Percentiles rank a stretch among this genome's conserved stretches.
Evolutionary conservation across 495 filamentous ascomycete species (phyloP).

Genomic region (Daldinia childiae): DNA sequence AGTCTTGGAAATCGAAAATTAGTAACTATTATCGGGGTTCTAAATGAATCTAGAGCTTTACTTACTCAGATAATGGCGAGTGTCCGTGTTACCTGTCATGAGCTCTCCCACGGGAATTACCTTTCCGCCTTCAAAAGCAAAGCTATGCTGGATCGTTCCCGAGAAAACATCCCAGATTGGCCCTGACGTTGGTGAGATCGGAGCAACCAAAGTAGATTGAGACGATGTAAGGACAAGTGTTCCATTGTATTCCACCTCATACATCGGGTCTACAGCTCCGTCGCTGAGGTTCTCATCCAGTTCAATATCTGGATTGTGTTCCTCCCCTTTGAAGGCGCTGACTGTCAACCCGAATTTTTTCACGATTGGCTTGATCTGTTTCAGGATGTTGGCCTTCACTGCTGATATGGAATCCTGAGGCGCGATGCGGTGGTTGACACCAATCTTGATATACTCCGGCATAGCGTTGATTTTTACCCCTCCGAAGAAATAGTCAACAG

Average conservation of each 20-base stretch:
- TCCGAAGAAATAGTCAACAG: constrained; percentile 52
- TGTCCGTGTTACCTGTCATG: constrained; percentile 77
- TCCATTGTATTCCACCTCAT: constrained; percentile 63
- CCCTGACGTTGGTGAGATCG: constrained; percentile 65
- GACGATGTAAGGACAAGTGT: constrained; percentile 57
- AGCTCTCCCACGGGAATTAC: constrained; percentile 69
- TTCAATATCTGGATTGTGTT: constrained; percentile 52
- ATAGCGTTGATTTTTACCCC: constrained; percentile 70
- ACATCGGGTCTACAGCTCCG: constrained; percentile 58
- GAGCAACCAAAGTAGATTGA: constrained; percentile 60
- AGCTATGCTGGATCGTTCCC: constrained; percentile 69
- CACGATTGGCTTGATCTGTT: constrained; percentile 61
- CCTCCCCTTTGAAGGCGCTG: constrained; percentile 54
- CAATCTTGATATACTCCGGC: constrained; percentile 67
- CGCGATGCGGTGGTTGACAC: constrained; percentile 72
- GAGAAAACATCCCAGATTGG: constrained; percentile 60
- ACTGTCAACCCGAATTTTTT: constrained; percentile 64
- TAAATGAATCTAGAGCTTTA: constrained; percentile 52
- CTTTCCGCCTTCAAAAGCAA: constrained; percentile 60
- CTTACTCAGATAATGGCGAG: constrained; percentile 59
- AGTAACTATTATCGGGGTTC: constrained; percentile 55
- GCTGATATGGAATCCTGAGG: constrained; percentile 63
- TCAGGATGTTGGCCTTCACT: constrained; percentile 60
- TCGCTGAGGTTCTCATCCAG: constrained; percentile 21
- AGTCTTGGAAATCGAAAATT: constrained; percentile 58